phyloP scores from a whole-genome alignment of 192 early-diverging fungal species.

The Piromyces finnis region DNA sequence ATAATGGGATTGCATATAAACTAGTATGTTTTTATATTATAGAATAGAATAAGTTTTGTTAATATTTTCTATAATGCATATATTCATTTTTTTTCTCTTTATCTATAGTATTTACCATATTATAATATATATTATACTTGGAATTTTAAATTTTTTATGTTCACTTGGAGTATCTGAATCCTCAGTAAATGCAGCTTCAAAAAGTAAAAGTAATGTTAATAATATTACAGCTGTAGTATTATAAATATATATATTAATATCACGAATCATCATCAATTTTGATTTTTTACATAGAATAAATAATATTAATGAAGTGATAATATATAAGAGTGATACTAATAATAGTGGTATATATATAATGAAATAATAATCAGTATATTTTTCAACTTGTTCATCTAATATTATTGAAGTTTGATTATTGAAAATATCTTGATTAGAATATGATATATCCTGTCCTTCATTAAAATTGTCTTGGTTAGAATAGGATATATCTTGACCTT shows the following conservation, averaged over 20 bases:
- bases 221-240: background rate
- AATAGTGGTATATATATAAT: background rate
- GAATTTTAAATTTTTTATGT: background rate
- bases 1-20: background rate
- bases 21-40: too few relatives aligned
- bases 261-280: background rate
- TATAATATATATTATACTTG: background rate
- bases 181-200: background rate
- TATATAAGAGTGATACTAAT: background rate
- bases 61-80: too few relatives aligned
- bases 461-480: background rate
- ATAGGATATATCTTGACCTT: background rate
- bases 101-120: background rate
- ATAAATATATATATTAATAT: background rate
- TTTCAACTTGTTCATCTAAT: background rate
- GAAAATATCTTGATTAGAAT: background rate
- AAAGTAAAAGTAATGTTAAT: background rate
- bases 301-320: background rate
- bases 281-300: background rate
- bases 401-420: background rate
- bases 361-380: background rate
- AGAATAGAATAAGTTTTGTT: too few relatives aligned
- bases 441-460: background rate
- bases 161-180: background rate
- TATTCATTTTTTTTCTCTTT: too few relatives aligned